Base-by-base conservation (phyloP, 1,284 basidiomycete genomes). In the Boletus hoseneyae region DNA sequence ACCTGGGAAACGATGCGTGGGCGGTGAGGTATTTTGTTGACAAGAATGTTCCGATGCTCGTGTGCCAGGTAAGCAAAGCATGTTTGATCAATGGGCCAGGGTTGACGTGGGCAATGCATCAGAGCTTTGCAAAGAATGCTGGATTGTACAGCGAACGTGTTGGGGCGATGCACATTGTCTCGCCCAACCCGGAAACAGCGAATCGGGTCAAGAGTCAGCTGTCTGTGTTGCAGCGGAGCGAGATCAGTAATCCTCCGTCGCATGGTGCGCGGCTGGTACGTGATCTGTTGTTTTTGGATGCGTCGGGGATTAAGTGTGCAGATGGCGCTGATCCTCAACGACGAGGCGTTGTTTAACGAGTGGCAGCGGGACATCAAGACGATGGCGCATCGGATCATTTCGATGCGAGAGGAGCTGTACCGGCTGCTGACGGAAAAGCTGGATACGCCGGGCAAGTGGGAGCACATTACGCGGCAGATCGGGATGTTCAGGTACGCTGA, bases 61-160 rank as follows among this genome's bases (percentile, higher is more conserved):
- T 97, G 46, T 96, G 93, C 74, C 89, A 92, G 83, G 88, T 87
- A 37, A 23, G 60, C 19, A n/a, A 37, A 11, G n/a, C 36, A 12
- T 38, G n/a, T 37, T 11, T 21, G 8, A 10, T 8, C 29, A 11
- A 30, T 30, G 11, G 36, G 30, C 18, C 37, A 2, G 6, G 13
- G 41, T 39, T 66, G n/a, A 69, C 51, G 41, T 47, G 23, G 16
- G 11, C 12, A 3, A 46, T 25, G 37, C 11, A 27, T 33, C 74
- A 96, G 87, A 92, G 88, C 67, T 97, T 95, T 70, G 93, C 94
- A 33, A 97, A 97, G 80, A 97, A 97, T 63, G 93, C 93, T 10
- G 95, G 95, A 7, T 66, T 97, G 67, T 97, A 97, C 66, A 89
- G 92, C 44, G 90, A 95, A 71, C 88, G 93, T 30, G 80, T 93